Evolutionary conservation across 1,284 basidiomycete species (phyloP).

Genomic region (Apiotrichum laibachii): DNA sequence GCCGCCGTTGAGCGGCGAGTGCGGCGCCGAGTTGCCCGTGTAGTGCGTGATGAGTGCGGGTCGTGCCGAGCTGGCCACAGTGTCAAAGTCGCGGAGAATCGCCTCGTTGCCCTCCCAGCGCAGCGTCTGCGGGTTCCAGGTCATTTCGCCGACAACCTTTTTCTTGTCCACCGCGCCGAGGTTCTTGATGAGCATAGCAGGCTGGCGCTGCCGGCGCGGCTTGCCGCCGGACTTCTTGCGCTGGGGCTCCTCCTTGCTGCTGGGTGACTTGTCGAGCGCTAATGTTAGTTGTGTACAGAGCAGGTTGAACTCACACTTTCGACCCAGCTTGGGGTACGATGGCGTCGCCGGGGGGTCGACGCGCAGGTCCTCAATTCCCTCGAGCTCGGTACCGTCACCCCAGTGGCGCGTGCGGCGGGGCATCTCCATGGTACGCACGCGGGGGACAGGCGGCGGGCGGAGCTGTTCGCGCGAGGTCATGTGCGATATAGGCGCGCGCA

Average conservation of each 20-base stretch:
- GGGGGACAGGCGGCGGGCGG: constrained; percentile 44
- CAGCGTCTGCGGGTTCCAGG: constrained; percentile 82
- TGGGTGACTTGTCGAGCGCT: constrained; percentile 7
- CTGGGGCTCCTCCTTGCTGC: constrained; percentile 6
- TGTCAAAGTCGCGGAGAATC: constrained; percentile 83
- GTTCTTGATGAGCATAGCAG: constrained; percentile 68
- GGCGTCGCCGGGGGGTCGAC: constrained; percentile 63
- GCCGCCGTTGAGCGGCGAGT: constrained; percentile 5
- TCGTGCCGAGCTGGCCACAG: constrained; percentile 75
- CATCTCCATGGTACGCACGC: constrained; percentile 64
- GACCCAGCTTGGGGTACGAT: constrained; percentile 6
- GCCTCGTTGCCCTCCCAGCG: constrained; percentile 97
- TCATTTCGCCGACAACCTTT: constrained; percentile 93
- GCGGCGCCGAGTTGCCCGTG: constrained; percentile 61
- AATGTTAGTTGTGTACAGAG: constrained; percentile 39
- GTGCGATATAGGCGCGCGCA: constrained; percentile 67
- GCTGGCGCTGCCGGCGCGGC: constrained; percentile 63
- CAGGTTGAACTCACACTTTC: constrained; percentile 4
- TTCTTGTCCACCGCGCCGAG: constrained; percentile 66
- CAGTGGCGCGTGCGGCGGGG: constrained; percentile 69
- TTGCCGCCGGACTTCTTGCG: constrained; percentile 31
- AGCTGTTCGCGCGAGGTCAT: constrained; percentile 55
- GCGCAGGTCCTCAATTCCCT: constrained; percentile 83
- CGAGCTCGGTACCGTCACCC: constrained; percentile 90
- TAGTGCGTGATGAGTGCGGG: constrained; percentile 92